These are phyloP conservation scores for Diaporthe velutina DNA, from an alignment of 2,329 filamentous ascomycete genomes.

Conservation along the genomic window DNA sequence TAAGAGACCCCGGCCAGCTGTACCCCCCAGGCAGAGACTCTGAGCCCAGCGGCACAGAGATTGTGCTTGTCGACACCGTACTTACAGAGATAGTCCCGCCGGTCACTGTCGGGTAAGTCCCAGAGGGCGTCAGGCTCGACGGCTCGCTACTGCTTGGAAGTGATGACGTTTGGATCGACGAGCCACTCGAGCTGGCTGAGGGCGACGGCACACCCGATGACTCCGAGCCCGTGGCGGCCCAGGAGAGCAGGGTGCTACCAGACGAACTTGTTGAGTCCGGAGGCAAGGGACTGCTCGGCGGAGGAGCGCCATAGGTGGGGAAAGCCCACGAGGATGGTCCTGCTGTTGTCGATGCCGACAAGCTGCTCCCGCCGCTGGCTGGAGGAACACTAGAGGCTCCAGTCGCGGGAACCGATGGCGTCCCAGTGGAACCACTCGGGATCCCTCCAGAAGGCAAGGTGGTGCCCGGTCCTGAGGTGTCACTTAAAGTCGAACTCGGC, in stretches of 20 bases:
- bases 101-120: neutral
- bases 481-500: neutral
- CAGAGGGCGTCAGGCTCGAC: neutral
- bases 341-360: conserved; percentile 1
- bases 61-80: conserved; percentile 12
- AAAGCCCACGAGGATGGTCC: neutral
- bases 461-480: neutral
- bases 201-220: neutral
- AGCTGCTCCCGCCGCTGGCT: neutral
- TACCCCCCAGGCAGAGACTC: conserved; percentile 23
- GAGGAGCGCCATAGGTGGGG: conserved; percentile 15
- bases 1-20: conserved; percentile 34
- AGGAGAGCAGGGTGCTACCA: conserved; percentile 4
- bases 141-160: neutral
- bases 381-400: neutral
- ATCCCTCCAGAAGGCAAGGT: neutral
- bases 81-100: conserved; percentile 15
- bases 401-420: neutral
- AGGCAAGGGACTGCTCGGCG: neutral
- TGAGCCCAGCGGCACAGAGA: neutral
- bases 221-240: neutral
- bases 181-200: neutral
- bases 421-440: conserved; percentile 7
- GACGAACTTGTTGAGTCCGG: neutral
- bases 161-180: neutral